Conservation (phyloP, 1,284 basidiomycete species). For the Lignosus rhinocerotis region DNA sequence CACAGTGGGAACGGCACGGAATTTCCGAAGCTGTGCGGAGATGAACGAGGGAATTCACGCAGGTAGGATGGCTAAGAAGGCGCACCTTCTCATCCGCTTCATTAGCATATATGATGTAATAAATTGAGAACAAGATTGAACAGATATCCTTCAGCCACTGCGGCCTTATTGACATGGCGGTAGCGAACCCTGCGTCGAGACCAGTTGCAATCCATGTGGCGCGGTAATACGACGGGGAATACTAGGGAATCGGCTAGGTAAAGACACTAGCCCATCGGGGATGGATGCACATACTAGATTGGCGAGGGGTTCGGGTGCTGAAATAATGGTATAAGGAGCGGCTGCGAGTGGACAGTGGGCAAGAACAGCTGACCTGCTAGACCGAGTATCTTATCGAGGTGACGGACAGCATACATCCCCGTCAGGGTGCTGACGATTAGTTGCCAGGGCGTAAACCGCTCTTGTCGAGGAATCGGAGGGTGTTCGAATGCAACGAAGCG, state of each 20-base stretch:
- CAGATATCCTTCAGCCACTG: slow-evolving; percentile 90
- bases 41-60: neutral
- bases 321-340: slow-evolving; percentile 4
- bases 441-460: slow-evolving; percentile 93
- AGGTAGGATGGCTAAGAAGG: neutral
- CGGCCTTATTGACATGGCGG: slow-evolving; percentile 90
- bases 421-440: slow-evolving; percentile 87
- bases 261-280: neutral
- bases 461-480: slow-evolving; percentile 39
- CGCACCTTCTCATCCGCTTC: slow-evolving; percentile 92
- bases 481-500: neutral
- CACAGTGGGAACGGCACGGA: slow-evolving; percentile 90
- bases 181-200: slow-evolving; percentile 96
- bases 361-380: slow-evolving; percentile 68
- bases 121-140: slow-evolving; percentile 82
- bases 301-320: slow-evolving; percentile 93
- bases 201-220: slow-evolving; percentile 96
- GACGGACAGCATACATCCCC: slow-evolving; percentile 80
- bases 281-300: slow-evolving; percentile 62
- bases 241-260: slow-evolving; percentile 47
- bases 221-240: slow-evolving; percentile 91
- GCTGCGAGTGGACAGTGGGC: neutral
- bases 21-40: slow-evolving; percentile 73
- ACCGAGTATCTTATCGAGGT: slow-evolving; percentile 87
- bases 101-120: slow-evolving; percentile 93